A percentile compares a stretch with the other conserved stretches of the same genome.
phyloP scores from a whole-genome alignment of 257 asterid species.

The Penstemon newberryi region DNA sequence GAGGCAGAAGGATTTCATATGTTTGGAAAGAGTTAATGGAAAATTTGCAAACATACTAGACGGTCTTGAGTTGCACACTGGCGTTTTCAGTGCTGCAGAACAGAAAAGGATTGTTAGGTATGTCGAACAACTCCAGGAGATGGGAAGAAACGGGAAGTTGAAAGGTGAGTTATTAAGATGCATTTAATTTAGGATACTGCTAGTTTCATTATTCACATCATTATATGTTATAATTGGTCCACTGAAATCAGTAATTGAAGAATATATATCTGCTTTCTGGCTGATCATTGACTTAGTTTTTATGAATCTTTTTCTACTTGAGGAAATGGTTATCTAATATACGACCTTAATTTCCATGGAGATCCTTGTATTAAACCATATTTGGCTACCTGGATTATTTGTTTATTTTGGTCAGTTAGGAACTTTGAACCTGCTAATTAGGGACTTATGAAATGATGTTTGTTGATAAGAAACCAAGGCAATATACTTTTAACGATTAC shows the following conservation, averaged over 20 bases:
- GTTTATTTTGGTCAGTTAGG: background rate
- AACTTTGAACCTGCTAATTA: background rate
- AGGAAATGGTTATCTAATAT: background rate
- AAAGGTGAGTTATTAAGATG: conserved; percentile 42
- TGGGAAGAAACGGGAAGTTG: conserved; percentile 60
- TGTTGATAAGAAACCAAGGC: background rate
- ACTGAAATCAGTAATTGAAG: background rate
- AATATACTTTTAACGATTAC: too few species aligned
- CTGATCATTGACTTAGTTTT: conserved; percentile 5
- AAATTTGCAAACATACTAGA: conserved; percentile 48
- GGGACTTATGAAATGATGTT: background rate
- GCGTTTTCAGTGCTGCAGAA: conserved; percentile 71
- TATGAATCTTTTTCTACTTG: conserved; percentile 15
- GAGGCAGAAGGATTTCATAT: conserved; percentile 56
- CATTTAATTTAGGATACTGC: background rate
- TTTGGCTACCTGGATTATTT: conserved; percentile 10
- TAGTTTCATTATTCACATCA: background rate
- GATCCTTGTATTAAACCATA: background rate
- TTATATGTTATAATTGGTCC: conserved; percentile 8
- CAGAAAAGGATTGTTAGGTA: conserved; percentile 64
- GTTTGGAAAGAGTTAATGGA: conserved; percentile 56
- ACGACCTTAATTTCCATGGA: background rate
- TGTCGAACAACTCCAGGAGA: conserved; percentile 52
- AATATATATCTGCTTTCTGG: background rate
- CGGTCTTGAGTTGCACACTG: conserved; percentile 74